Evolutionary conservation across 2,329 filamentous ascomycete genomes (phyloP).

Genomic region (Zalaria sp.): DNA sequence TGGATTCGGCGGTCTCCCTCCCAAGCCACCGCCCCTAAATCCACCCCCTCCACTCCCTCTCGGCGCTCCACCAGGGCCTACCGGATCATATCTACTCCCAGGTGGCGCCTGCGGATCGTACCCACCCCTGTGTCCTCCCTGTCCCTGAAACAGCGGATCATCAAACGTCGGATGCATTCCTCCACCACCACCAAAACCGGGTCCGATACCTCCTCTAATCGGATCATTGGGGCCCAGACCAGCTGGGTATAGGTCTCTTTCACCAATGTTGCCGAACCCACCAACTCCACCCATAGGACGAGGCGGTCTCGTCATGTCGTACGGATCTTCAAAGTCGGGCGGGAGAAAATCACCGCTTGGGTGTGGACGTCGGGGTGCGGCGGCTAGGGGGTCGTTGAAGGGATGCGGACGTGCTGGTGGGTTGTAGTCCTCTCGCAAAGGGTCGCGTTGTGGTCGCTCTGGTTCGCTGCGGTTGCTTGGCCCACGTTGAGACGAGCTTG

Average conservation of each 20-base stretch:
- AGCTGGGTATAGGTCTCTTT: constrained; percentile 76
- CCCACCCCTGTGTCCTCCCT: constrained; percentile 30
- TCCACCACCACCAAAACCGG: constrained; percentile 43
- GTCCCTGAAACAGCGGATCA: constrained; percentile 63
- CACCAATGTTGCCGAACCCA: constrained; percentile 48
- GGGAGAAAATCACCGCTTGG: constrained; percentile 67
- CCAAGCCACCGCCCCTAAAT: constrained; percentile 30
- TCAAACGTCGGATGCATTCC: constrained; percentile 97
- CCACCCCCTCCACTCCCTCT: constrained; percentile 31
- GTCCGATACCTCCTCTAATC: constrained; percentile 42
- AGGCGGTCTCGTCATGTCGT: constrained; percentile 60
- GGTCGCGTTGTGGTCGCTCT: constrained; percentile 27
- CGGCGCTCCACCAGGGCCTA: constrained; percentile 53
- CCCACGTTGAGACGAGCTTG: constrained; percentile 3
- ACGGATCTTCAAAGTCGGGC: constrained; percentile 86
- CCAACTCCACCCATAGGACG: constrained; percentile 33
- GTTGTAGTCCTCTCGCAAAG: constrained; percentile 35
- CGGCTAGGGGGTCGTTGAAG: constrained; percentile 42
- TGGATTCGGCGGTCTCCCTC: constrained; percentile 39
- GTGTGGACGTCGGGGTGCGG: constrained; percentile 44
- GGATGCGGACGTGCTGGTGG: constrained; percentile 57
- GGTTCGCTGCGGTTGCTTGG: constrained; percentile 11
- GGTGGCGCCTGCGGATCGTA: constrained; percentile 66
- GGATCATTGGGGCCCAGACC: constrained; percentile 79
- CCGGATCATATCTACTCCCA: constrained; percentile 81